Evolutionary conservation across 1,284 basidiomycete species (phyloP), one percentile per base, ranked within the genome.

Genomic region (Bjerkandera adusta): DNA sequence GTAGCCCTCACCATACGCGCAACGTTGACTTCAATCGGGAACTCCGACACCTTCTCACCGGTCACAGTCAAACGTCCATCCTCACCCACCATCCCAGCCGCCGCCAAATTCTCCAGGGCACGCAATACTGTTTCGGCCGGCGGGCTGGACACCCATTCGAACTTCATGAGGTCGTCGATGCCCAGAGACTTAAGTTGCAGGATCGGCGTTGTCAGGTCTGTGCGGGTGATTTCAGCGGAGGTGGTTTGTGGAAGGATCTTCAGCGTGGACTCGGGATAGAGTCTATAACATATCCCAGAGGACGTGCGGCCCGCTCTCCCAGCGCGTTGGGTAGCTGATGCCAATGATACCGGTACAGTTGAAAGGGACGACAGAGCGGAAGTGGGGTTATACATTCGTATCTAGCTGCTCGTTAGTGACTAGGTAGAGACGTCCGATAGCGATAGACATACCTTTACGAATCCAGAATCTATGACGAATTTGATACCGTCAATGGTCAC

Each of bases 401-500:
- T 85, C 91, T 93, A 48, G 18, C 34, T 42, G 54, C 65, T 13
- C 49, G 41, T 47, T 35, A 26, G 49, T 26, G 12, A 8, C 27
- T 29, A 33, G 18, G 11, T 43, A 20, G 37, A 13, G 20, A 12
- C 6, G n/a, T 27, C n/a, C 30, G 22, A 41, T 30, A 51, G 33
- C 3, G 29, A 6, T 10, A 33, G 3, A 20, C 24, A 22, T 53
- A 91, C 91, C 78, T 99, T 99, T 53, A 96, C 94, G 58, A 94
- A 92, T 3, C 96, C 97, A 46, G 83, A 87, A 60, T 99, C 96
- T 4, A 99, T 77, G n/a, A 99, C 95, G 61, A 86, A 98, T 56
- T 86, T 87, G 54, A 99, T 86, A 1, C 93, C 93, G 40, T 97
- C 92, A 48, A 99, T 97, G 0, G 96, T 99, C 12, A 99, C 89